These are phyloP conservation scores for Colletotrichum incanum DNA, from an alignment of 2,329 filamentous ascomycete genomes.

Conservation along the genomic window DNA sequence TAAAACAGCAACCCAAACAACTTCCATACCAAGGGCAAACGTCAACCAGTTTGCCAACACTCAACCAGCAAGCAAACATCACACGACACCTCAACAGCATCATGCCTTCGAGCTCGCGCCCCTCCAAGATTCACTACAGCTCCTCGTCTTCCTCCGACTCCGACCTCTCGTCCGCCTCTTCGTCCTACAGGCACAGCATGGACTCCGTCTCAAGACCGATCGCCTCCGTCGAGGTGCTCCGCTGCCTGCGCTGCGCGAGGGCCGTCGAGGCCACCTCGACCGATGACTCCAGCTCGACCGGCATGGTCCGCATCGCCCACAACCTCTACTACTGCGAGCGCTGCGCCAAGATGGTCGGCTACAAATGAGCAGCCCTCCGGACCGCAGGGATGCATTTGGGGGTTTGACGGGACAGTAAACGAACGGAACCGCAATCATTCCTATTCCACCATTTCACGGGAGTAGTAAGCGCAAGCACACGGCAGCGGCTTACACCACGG, in stretches of 20 bases:
- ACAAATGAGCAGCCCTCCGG: conserved; percentile 62
- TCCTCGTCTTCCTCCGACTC: conserved; percentile 61
- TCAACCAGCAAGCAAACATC: background rate
- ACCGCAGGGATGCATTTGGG: background rate
- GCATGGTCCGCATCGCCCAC: conserved; percentile 76
- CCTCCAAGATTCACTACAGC: conserved; percentile 56
- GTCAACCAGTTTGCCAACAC: background rate
- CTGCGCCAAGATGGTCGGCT: conserved; percentile 76
- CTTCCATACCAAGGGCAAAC: background rate
- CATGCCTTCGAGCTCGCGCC: conserved; percentile 54
- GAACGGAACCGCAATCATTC: background rate
- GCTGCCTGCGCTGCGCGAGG: conserved; percentile 74
- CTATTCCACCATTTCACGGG: background rate
- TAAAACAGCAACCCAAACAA: conserved; percentile 11
- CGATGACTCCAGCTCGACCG: conserved; percentile 70
- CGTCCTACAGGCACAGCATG: conserved; percentile 63
- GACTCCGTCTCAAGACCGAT: conserved; percentile 62
- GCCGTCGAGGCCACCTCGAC: conserved; percentile 74
- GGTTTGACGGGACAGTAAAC: conserved; percentile 21
- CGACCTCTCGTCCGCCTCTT: conserved; percentile 57
- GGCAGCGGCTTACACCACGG: background rate
- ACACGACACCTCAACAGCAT: conserved; percentile 26
- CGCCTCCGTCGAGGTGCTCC: conserved; percentile 72
- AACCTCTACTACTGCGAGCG: conserved; percentile 78
- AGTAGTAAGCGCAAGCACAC: background rate